Evolutionary conservation across 345 rosid genomes (phyloP).

Genomic region (Diplotaxis tenuifolia): DNA sequence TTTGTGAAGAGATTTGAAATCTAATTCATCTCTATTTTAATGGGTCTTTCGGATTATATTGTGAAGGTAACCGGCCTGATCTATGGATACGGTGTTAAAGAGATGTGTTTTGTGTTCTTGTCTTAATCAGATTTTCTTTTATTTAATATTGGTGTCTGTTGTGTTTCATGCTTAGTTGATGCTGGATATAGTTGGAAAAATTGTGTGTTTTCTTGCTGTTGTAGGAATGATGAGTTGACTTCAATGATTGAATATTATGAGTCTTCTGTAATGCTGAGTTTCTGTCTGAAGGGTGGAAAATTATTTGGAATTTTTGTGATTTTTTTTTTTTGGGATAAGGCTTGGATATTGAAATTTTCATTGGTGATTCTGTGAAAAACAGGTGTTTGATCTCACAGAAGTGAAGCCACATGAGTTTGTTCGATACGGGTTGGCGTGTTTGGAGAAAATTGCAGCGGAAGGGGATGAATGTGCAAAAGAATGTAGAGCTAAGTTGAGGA

Average conservation of each 20-base stretch:
- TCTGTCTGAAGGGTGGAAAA: not conserved
- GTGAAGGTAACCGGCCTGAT: not conserved
- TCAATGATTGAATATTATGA: not conserved
- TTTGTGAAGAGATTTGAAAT: not conserved
- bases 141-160: not conserved
- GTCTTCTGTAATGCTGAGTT: conserved; percentile 1
- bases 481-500: conserved; percentile 61
- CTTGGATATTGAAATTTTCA: not conserved
- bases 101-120: conserved; percentile 1
- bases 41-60: conserved; percentile 8
- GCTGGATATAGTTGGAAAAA: conserved; percentile 15
- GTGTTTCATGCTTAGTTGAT: conserved; percentile 8
- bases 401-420: conserved; percentile 90
- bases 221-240: not conserved
- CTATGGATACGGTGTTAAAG: not conserved
- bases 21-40: not conserved
- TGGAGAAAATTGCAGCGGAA: conserved; percentile 61
- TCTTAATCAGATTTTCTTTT: not conserved
- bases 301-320: conserved; percentile 1
- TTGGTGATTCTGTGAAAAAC: conserved; percentile 22
- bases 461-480: conserved; percentile 89
- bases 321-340: not conserved
- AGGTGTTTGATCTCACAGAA: conserved; percentile 81
- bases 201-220: not conserved
- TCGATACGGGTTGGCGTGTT: conserved; percentile 63